Conservation (phyloP, 2,329 filamentous ascomycete species). For the Cercospora beticola region DNA sequence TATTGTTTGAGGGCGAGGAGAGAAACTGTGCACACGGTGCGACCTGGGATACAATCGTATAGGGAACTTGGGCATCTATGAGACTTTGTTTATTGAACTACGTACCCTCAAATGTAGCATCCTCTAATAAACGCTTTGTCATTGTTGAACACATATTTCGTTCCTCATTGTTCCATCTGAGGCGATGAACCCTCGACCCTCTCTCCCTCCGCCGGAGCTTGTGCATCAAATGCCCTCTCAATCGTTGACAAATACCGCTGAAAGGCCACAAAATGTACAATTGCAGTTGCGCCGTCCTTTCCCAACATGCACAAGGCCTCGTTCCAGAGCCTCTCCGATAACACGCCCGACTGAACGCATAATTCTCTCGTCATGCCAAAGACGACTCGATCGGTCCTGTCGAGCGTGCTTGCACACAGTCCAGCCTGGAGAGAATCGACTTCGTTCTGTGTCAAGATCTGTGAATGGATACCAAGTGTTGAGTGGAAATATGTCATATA, state of each 20-base stretch:
- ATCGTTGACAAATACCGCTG: slow-evolving; percentile 16
- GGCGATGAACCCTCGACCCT: not conserved
- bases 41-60: too few relatives aligned
- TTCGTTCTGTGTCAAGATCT: slow-evolving; percentile 17
- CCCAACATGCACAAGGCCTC: slow-evolving; percentile 15
- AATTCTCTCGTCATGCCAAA: slow-evolving; percentile 17
- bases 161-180: not conserved
- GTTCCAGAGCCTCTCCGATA: slow-evolving; percentile 14
- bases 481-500: slow-evolving; percentile 15
- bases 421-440: slow-evolving; percentile 15
- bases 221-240: slow-evolving; percentile 23
- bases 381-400: slow-evolving; percentile 6
- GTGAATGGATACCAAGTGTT: too few relatives aligned
- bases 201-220: slow-evolving; percentile 14
- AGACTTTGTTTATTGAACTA: not conserved
- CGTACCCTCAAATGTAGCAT: not conserved
- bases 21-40: too few relatives aligned
- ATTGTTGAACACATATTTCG: not conserved
- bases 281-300: slow-evolving; percentile 3
- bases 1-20: not conserved
- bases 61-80: not conserved
- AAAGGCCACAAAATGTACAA: slow-evolving; percentile 14
- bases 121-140: not conserved
- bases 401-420: slow-evolving; percentile 12
- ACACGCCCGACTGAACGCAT: slow-evolving; percentile 6